Percentiles rank a stretch among this genome's conserved stretches.
These are phyloP conservation scores for Dryas drummondii DNA, from an alignment of 306 rosid genomes.

Conservation along the genomic window DNA sequence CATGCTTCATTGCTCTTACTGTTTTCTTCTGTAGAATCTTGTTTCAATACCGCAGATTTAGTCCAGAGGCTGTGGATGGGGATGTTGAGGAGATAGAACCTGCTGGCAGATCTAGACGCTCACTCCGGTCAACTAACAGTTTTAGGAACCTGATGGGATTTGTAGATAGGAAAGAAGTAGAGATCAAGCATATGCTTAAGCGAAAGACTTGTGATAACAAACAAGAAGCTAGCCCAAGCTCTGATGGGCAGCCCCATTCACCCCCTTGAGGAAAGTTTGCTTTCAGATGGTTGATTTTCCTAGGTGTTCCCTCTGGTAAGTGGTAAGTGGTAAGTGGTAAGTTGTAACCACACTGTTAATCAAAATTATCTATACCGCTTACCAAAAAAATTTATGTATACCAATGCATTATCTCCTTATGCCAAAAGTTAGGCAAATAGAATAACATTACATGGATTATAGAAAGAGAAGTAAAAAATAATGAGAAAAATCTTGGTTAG, in stretches of 20 bases:
- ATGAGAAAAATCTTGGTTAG: not conserved
- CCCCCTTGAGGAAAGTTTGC: conserved; percentile 14
- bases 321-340: not conserved
- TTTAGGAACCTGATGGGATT: conserved; percentile 48
- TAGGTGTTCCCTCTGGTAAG: conserved; percentile 13
- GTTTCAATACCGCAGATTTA: conserved; percentile 52
- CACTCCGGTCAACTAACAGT: conserved; percentile 35
- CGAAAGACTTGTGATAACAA: conserved; percentile 41
- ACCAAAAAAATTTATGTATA: not conserved
- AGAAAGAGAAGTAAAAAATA: not conserved
- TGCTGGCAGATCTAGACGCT: conserved; percentile 17
- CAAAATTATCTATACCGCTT: no score
- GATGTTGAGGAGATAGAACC: conserved; percentile 41
- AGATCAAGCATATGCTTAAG: conserved; percentile 55
- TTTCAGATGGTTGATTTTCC: not conserved
- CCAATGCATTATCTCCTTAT: not conserved
- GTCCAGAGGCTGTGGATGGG: conserved; percentile 33
- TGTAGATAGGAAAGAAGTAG: conserved; percentile 67
- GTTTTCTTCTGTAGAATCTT: conserved; percentile 47
- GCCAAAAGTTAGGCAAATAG: conserved; percentile 4
- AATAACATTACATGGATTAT: conserved; percentile 7
- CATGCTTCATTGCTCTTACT: conserved; percentile 51
- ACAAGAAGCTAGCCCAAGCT: conserved; percentile 34
- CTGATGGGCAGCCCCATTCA: conserved; percentile 22
- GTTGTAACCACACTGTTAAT: not conserved